phyloP scores from a whole-genome alignment of 1,284 basidiomycete species.

The Kwoniella shivajii region DNA sequence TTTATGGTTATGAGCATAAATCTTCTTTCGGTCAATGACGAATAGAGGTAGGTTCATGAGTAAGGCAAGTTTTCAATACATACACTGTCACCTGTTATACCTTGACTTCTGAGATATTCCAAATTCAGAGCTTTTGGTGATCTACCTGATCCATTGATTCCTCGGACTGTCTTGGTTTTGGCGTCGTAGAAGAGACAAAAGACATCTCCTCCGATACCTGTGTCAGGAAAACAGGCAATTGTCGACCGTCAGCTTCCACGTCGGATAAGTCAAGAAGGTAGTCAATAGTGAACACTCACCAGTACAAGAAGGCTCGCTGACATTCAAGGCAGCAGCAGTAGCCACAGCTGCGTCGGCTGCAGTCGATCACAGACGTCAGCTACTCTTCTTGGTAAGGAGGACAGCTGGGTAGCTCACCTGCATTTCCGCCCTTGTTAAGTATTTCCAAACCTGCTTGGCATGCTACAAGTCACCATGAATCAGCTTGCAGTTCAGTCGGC shows the following conservation, averaged over 20 bases:
- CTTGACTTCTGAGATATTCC: slow-evolving; percentile 70
- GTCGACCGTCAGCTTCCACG: not conserved
- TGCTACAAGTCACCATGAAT: slow-evolving; percentile 55
- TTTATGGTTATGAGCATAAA: not conserved
- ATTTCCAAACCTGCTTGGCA: slow-evolving; percentile 86
- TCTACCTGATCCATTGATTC: slow-evolving; percentile 65
- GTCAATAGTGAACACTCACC: slow-evolving; percentile 16
- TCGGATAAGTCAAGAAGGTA: not conserved
- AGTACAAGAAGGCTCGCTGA: slow-evolving; percentile 64
- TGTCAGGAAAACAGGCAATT: not conserved
- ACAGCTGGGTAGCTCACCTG: slow-evolving; percentile 45
- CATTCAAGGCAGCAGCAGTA: slow-evolving; percentile 83
- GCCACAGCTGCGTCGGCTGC: slow-evolving; percentile 73
- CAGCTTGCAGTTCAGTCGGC: not conserved
- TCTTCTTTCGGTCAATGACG: not conserved
- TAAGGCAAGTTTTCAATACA: no score
- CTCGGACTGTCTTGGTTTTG: slow-evolving; percentile 69
- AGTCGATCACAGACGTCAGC: not conserved
- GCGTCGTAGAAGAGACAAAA: slow-evolving; percentile 92
- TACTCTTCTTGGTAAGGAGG: not conserved
- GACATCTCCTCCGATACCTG: slow-evolving; percentile 64
- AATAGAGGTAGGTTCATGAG: no score
- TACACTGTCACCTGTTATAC: slow-evolving; percentile 63
- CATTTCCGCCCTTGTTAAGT: slow-evolving; percentile 86
- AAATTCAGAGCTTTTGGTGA: slow-evolving; percentile 79